These are phyloP conservation scores for Colletotrichum sp. DNA, from an alignment of 2,329 filamentous ascomycete genomes.

Conservation along the genomic window DNA sequence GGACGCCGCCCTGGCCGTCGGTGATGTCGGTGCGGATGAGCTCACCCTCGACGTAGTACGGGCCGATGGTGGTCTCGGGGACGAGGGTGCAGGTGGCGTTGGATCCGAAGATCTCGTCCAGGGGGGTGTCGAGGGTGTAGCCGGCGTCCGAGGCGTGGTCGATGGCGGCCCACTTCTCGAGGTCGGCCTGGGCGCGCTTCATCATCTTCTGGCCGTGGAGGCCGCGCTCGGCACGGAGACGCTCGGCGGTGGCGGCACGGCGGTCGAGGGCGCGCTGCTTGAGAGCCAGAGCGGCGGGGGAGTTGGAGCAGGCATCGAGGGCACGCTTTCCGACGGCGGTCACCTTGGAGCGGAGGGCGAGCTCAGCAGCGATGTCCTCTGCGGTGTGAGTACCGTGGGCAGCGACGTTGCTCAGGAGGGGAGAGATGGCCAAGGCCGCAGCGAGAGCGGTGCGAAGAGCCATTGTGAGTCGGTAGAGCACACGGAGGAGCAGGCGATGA, in stretches of 20 bases:
- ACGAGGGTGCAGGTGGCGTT: conserved; percentile 19
- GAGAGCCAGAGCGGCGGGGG: conserved; percentile 40
- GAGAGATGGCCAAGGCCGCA: conserved; percentile 9
- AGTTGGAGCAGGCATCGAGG: conserved; percentile 43
- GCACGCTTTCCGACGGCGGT: conserved; percentile 38
- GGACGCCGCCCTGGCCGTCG: conserved; percentile 45
- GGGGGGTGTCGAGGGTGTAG: conserved; percentile 35
- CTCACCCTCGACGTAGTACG: conserved; percentile 47
- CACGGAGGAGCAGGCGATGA: background rate
- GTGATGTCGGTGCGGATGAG: conserved; percentile 48
- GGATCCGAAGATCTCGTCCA: conserved; percentile 28
- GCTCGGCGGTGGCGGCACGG: conserved; percentile 41
- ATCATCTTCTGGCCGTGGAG: conserved; percentile 34
- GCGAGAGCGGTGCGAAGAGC: conserved; percentile 6
- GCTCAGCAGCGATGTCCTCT: conserved; percentile 31
- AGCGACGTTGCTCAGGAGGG: conserved; percentile 26
- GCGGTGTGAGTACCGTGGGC: conserved; percentile 38
- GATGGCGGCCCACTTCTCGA: conserved; percentile 36
- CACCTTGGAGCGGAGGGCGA: conserved; percentile 36
- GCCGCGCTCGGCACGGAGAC: conserved; percentile 41
- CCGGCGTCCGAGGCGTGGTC: conserved; percentile 34
- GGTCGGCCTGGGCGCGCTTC: conserved; percentile 35
- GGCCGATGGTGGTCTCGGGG: conserved; percentile 15
- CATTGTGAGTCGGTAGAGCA: background rate
- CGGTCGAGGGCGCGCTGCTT: conserved; percentile 44